These are phyloP conservation scores for Craterostigma plantagineum DNA, from an alignment of 257 asterid genomes.

Conservation along the genomic window DNA sequence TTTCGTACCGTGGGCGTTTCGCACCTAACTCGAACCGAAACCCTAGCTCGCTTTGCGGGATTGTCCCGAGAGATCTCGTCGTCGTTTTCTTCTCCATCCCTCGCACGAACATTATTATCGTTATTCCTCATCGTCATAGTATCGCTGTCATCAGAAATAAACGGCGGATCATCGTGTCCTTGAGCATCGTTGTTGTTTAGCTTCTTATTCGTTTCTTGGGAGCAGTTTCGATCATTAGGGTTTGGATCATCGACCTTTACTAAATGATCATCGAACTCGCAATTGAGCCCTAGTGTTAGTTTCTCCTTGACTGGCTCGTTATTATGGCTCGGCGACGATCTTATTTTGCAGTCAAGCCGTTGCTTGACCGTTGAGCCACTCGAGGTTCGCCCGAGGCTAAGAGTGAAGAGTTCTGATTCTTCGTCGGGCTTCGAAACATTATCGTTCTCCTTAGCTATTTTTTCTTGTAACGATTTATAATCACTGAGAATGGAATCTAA, in stretches of 20 bases:
- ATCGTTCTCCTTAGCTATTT: slow-evolving; percentile 8
- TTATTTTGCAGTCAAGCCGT: slow-evolving; percentile 8
- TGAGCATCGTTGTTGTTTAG: slow-evolving; percentile 19
- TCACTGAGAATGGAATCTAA: slow-evolving; percentile 48
- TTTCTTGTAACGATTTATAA: slow-evolving; percentile 50
- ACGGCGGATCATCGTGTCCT: slow-evolving; percentile 30
- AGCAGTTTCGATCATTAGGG: too few relatives aligned
- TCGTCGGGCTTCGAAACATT: slow-evolving; percentile 5
- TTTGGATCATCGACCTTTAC: too few relatives aligned
- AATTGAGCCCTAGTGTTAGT: slow-evolving; percentile 38
- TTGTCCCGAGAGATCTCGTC: slow-evolving; percentile 48
- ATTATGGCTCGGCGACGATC: neutral
- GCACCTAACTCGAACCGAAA: slow-evolving; percentile 81
- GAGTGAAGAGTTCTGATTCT: slow-evolving; percentile 29
- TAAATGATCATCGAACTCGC: slow-evolving; percentile 20
- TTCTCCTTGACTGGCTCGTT: slow-evolving; percentile 11
- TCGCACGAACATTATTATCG: too few relatives aligned
- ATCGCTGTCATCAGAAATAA: too few relatives aligned
- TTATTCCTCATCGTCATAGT: too few relatives aligned
- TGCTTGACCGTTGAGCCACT: slow-evolving; percentile 11
- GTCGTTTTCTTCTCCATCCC: slow-evolving; percentile 29
- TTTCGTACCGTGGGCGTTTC: slow-evolving; percentile 69
- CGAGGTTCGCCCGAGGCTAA: slow-evolving; percentile 48
- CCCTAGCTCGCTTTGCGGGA: slow-evolving; percentile 85
- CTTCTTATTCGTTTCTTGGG: too few relatives aligned